phyloP scores from a whole-genome alignment of 2,329 filamentous ascomycete genomes.

The Myriosclerotinia scirpicola region DNA sequence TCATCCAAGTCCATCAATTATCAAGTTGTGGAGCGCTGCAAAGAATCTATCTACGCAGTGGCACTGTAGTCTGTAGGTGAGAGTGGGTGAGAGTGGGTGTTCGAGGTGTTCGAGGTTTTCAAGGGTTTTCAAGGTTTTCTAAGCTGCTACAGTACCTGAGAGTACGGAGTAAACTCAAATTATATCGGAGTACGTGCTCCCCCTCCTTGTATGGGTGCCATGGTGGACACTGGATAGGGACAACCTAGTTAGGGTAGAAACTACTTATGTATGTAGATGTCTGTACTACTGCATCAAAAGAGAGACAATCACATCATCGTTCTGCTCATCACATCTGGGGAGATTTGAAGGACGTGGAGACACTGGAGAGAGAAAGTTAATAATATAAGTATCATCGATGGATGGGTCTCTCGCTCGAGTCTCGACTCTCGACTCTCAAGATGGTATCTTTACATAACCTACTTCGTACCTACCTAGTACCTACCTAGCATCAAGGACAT shows the following conservation, averaged over 20 bases:
- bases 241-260: not conserved
- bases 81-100: too few relatives aligned
- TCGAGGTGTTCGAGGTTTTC: too few relatives aligned
- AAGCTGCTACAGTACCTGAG: not conserved
- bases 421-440: too few relatives aligned
- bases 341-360: not conserved
- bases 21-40: conserved; percentile 4
- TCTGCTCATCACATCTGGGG: conserved; percentile 13
- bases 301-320: conserved; percentile 18
- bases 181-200: conserved; percentile 8
- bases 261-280: not conserved
- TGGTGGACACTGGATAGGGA: not conserved
- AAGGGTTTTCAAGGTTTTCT: not conserved
- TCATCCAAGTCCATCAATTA: not conserved
- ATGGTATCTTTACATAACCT: not conserved
- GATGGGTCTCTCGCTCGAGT: too few relatives aligned
- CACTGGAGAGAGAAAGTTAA: not conserved
- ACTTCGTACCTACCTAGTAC: too few relatives aligned
- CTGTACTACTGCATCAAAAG: conserved; percentile 2
- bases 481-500: too few relatives aligned
- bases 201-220: too few relatives aligned
- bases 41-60: too few relatives aligned
- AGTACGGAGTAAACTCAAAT: not conserved
- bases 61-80: too few relatives aligned
- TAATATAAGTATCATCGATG: not conserved